Percentiles rank a stretch among this genome's conserved stretches.
Conservation (phyloP, 2,329 filamentous ascomycete genomes). For the Biscogniauxia marginata region DNA sequence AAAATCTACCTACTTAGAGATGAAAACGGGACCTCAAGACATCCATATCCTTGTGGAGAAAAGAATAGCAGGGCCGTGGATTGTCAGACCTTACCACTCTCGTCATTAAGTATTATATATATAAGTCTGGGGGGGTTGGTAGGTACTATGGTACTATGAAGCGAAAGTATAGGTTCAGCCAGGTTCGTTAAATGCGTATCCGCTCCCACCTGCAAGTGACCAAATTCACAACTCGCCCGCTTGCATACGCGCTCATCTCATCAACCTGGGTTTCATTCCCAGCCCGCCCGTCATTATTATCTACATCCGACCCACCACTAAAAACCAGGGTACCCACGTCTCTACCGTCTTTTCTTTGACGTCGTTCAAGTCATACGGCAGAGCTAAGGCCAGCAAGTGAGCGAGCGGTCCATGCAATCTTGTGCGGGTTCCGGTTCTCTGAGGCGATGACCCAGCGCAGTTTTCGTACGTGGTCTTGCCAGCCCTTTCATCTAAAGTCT, state of each 20-base stretch:
- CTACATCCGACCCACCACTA: background rate
- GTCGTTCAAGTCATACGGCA: background rate
- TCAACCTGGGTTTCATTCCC: background rate
- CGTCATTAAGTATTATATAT: too few relatives aligned
- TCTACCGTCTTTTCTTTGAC: background rate
- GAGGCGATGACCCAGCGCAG: too few relatives aligned
- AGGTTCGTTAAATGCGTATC: background rate
- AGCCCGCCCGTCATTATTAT: background rate
- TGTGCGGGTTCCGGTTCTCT: too few relatives aligned
- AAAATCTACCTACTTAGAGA: too few relatives aligned
- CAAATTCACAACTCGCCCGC: background rate
- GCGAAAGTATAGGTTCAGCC: background rate
- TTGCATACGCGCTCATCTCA: background rate
- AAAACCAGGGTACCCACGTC: background rate
- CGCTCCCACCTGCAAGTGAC: background rate
- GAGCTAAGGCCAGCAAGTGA: background rate
- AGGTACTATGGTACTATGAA: background rate
- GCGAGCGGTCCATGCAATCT: background rate
- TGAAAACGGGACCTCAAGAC: too few relatives aligned
- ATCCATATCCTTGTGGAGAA: too few relatives aligned
- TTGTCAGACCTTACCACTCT: too few relatives aligned
- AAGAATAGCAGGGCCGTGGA: too few relatives aligned
- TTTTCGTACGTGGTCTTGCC: background rate
- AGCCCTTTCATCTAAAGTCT: slow-evolving; percentile 12
- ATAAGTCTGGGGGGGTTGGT: too few relatives aligned